Base-by-base conservation (phyloP, 208 protist species). In the Trypanosoma platydactyli region DNA sequence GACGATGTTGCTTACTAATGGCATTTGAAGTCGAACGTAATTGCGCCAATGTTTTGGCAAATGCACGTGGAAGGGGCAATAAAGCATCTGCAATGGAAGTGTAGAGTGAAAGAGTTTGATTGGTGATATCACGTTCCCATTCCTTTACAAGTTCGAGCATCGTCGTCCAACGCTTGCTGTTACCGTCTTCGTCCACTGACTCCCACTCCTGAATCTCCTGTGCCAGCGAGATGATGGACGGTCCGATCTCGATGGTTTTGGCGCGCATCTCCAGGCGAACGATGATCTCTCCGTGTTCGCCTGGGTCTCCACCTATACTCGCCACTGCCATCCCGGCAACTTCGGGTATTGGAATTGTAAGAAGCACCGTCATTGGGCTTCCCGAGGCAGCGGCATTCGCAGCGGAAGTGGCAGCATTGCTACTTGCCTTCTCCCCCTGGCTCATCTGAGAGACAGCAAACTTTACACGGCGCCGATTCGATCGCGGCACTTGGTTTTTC, bases 161-260 rank as follows among this genome's bases (percentile, higher is more conserved):
- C 15, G 58, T 68, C 1, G 40, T 16, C 30, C 30, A 22, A 29
- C 54, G 59, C 20, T 76, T 62, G 29, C 40, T 67, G 41, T 40
- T 76, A 41, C 62, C 54, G 24, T 78, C 55, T 15, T 71, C 35
- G 51, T 86, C 63, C 24, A 73, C 35, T 0, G 38, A 45, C 16
- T 65, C 80, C 42, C 76, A 83, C 42, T 81, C 68, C 64, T 92
- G 80, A 63, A 92, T 86, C 50, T 94, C 91, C 22, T 79, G 75
- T 16, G 83, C 80, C 15, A 96, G 54, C 13, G 64, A 70, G n/a
- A 77, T 72, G 53, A 93, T 80, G 40, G 84, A 83, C 0, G 91
- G 91, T 18, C 72, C 80, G 56, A 96, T 54, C 59, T 86, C 82
- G 24, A 96, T 85, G n/a, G 76, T 71, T 15, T 77, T 81, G 0